Base-by-base conservation (phyloP, 768 basidiomycete genomes). In the Tricholomella constricta region DNA sequence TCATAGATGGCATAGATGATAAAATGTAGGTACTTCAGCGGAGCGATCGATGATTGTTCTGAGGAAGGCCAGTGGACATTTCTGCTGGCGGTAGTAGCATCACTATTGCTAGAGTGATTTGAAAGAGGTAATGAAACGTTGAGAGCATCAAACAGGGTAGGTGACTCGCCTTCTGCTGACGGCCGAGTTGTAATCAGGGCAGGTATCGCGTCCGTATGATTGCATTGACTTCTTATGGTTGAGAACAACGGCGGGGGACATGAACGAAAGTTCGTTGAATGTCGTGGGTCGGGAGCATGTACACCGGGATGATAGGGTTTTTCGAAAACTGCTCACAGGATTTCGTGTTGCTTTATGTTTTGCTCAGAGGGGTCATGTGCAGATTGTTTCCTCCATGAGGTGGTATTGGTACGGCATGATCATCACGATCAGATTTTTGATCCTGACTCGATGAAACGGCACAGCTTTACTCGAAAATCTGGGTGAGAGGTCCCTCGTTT, bases 141-240 rank as follows among this genome's bases (percentile, higher is more conserved):
- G 27, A 8, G 15, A 9, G 12, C 11, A 23, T 36, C 41, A 40
- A 55, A 14, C 40, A 40, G 36, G 31, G 38, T 36, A n/a, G n/a
- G 41, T 37, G 38, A 52, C 67, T 52, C 56, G 75, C 77, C 74
- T 74, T 62, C 72, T 70, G 60, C 65, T 70, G 34, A 75, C 68
- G 14, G 69, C 69, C 9, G 62, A 61, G 29, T 75, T 69, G 48
- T 78, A 78, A 45, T 72, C 69, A 1, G 77, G 77, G 56, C 74
- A 76, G 41, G 71, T 69, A 23, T 75, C 75, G 27, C 62, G 61
- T 6, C 56, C 57, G 7, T 50, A 32, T 19, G 53, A 45, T 22
- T 47, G 52, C 42, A 45, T 55, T 37, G 27, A 47, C 6, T 47
- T 34, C 38, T 45, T 45, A 38, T 25, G 47, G 26, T 42, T 32